These are phyloP conservation scores for Suillus plorans DNA, from an alignment of 768 basidiomycete species.

Conservation along the genomic window DNA sequence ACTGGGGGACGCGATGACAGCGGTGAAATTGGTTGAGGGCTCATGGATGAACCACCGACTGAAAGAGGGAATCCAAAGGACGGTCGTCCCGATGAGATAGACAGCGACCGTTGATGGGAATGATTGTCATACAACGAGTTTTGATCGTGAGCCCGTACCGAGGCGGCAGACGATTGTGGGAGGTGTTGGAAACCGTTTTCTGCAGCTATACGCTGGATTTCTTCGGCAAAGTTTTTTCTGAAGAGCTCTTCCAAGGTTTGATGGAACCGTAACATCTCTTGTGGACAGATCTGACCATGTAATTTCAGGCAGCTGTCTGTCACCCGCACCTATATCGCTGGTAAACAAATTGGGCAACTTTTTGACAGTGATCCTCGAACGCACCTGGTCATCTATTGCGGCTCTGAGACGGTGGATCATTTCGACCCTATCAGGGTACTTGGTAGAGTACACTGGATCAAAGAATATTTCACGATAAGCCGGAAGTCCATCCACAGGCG, in stretches of 20 bases:
- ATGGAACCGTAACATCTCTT: slow-evolving; percentile 92
- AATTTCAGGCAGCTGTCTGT: slow-evolving; percentile 84
- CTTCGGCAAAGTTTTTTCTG: slow-evolving; percentile 80
- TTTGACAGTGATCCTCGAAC: slow-evolving; percentile 12
- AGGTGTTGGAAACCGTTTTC: slow-evolving; percentile 54
- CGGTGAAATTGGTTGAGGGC: slow-evolving; percentile 45
- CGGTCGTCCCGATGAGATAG: slow-evolving; percentile 44
- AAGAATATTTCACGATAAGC: slow-evolving; percentile 80
- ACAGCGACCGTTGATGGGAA: slow-evolving; percentile 47
- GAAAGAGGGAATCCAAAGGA: slow-evolving; percentile 52
- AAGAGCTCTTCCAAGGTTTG: slow-evolving; percentile 85
- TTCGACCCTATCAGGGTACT: slow-evolving; percentile 69
- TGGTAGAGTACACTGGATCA: slow-evolving; percentile 60
- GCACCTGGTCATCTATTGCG: slow-evolving; percentile 82
- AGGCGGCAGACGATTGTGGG: slow-evolving; percentile 38
- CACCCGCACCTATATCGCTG: slow-evolving; percentile 57
- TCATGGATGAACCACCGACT: slow-evolving; percentile 44
- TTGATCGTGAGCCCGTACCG: slow-evolving; percentile 43
- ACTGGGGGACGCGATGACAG: slow-evolving; percentile 27
- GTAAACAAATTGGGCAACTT: slow-evolving; percentile 1
- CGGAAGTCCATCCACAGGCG: slow-evolving; percentile 71
- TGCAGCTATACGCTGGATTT: slow-evolving; percentile 69
- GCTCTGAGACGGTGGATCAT: slow-evolving; percentile 68
- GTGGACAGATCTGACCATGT: slow-evolving; percentile 78
- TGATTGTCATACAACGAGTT: slow-evolving; percentile 47